A percentile compares a stretch with the other conserved stretches of the same genome.
These are phyloP conservation scores for Mycena filopes DNA, from an alignment of 768 basidiomycete genomes.

Conservation along the genomic window DNA sequence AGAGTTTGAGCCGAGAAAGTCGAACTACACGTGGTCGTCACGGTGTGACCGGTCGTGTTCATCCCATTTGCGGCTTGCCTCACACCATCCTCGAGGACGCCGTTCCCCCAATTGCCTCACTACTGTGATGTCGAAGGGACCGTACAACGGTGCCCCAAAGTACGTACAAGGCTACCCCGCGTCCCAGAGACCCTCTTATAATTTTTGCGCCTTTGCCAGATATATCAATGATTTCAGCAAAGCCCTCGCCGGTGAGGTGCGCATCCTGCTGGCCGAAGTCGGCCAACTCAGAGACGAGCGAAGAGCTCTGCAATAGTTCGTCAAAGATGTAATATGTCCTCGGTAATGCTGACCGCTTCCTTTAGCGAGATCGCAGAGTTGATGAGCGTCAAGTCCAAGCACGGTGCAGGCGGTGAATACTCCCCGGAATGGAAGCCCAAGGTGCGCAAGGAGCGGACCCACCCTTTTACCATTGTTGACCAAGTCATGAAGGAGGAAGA, in stretches of 20 bases:
- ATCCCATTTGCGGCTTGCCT: not conserved
- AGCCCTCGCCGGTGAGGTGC: constrained; percentile 82
- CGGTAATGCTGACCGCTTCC: not conserved
- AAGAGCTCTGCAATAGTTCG: constrained; percentile 80
- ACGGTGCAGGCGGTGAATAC: constrained; percentile 83
- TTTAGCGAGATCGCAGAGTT: constrained; percentile 85
- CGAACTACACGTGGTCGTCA: no score
- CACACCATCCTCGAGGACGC: constrained; percentile 13
- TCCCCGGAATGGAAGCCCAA: constrained; percentile 77
- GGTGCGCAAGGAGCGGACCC: constrained; percentile 47
- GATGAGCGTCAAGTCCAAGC: constrained; percentile 85
- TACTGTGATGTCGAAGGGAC: constrained; percentile 21
- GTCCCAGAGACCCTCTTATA: not conserved
- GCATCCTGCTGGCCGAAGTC: constrained; percentile 81
- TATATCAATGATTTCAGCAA: constrained; percentile 89
- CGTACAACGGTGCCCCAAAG: constrained; percentile 30
- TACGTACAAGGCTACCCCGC: constrained; percentile 17
- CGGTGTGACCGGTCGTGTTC: constrained; percentile 9
- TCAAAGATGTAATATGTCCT: constrained; percentile 30
- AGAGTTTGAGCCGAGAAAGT: no score
- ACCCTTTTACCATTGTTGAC: constrained; percentile 8
- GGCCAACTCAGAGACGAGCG: constrained; percentile 84
- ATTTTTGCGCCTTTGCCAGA: constrained; percentile 41
- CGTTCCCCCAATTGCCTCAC: not conserved
- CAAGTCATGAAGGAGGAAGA: constrained; percentile 25